Conservation (phyloP, 352 stramenopile genomes). For the Phytophthora pistaciae region DNA sequence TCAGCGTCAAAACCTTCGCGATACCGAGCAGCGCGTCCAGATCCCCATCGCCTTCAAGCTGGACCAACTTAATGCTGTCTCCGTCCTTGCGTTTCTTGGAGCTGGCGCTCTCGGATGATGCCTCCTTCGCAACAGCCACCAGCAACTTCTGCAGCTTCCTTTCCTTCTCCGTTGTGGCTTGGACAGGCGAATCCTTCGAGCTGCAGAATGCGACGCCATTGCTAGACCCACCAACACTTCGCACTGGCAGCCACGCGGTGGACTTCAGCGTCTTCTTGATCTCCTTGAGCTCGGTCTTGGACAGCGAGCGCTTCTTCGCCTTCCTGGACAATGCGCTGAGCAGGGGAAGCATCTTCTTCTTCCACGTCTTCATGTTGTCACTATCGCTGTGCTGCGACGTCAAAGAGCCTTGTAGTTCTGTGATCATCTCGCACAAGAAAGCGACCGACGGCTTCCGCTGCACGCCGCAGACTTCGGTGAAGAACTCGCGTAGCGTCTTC, state of each 20-base stretch:
- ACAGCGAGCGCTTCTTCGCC: constrained; percentile 51
- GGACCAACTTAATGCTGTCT: constrained; percentile 37
- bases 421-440: constrained; percentile 52
- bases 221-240: constrained; percentile 11
- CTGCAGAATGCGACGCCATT: constrained; percentile 32
- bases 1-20: constrained; percentile 40
- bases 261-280: constrained; percentile 59
- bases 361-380: constrained; percentile 44
- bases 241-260: constrained; percentile 46
- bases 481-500: constrained; percentile 63
- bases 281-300: constrained; percentile 46
- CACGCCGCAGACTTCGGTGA: constrained; percentile 70
- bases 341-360: constrained; percentile 50
- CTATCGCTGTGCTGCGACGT: not conserved
- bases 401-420: constrained; percentile 7
- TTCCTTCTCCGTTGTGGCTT: constrained; percentile 41
- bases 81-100: constrained; percentile 7
- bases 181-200: constrained; percentile 41
- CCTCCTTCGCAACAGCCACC: constrained; percentile 31
- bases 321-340: constrained; percentile 52
- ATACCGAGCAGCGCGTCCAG: constrained; percentile 49
- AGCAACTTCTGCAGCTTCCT: constrained; percentile 52
- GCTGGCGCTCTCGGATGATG: not conserved
- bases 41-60: constrained; percentile 35
- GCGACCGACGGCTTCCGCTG: constrained; percentile 64